Evolutionary conservation across 169 alveolate species (phyloP), one percentile per base, ranked within the genome.

Genomic region (Plasmodium malariae): DNA sequence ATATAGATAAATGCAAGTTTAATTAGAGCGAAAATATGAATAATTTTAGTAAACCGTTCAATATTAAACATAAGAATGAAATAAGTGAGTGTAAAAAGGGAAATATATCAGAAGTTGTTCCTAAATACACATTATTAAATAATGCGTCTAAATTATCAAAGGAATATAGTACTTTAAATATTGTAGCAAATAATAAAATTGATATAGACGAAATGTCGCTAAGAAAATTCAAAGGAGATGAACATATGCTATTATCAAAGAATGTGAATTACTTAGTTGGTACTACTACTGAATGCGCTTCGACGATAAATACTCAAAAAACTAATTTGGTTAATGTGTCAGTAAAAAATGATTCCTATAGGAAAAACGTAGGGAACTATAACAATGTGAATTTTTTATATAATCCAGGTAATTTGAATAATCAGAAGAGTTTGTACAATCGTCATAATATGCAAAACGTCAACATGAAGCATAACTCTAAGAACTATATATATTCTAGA

Each of bases 21-120:
- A 37, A 19, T 28, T 14, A 36, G 71, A 34, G 32, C n/a, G 65
- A 0, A 60, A 74, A 60, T 43, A 74, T 74, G 88, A 74, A 74
- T 74, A 32, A 43, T 12, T 74, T 74, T 54, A 59, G 65, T 60
- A 74, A 74, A 49, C 36, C 60, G 11, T 74, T 74, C 9, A 74
- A 49, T 21, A 60, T 0, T 37, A 65, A 45, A n/a, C 40, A 74
- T 60, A 60, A 34, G 54, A 60, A 74, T 36, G 88, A 74, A 9
- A 36, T 7, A 59, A 62, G 60, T 60, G 74, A 60, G 6, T 74
- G 24, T 28, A 60, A 59, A 74, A 74, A 60, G 14, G 62, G 76
- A 59, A 62, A 60, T 21, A 24, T 62, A 19, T 2, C 88, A 60
- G 43, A 74, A 24, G 54, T 21, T 30, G 87, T 36, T 24, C 51